Evolutionary conservation across 78 protist genomes (phyloP), one percentile per base, ranked within the genome.

Genomic region (Blattamonas nauphoetae): DNA sequence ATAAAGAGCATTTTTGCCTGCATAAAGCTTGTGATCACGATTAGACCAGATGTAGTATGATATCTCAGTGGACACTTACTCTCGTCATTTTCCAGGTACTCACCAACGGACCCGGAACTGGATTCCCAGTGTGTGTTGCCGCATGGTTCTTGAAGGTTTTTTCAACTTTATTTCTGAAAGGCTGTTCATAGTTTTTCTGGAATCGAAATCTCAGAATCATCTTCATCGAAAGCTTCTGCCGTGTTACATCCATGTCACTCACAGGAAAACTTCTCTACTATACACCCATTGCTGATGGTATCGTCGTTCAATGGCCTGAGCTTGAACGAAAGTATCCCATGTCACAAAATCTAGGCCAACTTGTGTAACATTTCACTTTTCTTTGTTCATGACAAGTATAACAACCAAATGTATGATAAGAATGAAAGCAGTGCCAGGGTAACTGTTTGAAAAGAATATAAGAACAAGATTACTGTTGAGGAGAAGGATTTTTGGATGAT

Each of bases 171-270:
- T 21, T 55, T 55, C 71, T 55, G 71, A n/a, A n/a, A n/a, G n/a
- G n/a, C n/a, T n/a, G n/a, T n/a, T n/a, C n/a, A n/a, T n/a, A n/a
- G n/a, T n/a, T n/a, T n/a, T n/a, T n/a, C n/a, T n/a, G n/a, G 32
- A 63, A 63, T 63, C 32, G 77, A 63, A 63, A 63, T 32, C 44
- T 63, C 32, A 63, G 32, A 63, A 63, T 80, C 11, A 11, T 80
- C 33, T 80, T 80, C 11, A 6, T 80, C 11, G 84, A 80, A 80
- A 80, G 84, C 84, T 80, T 32, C 11, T 80, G 84, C 84, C 41
- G 84, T 11, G 84, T 80, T 43, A 80, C 41, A 80, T 29, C 44
- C 33, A 11, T 80, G 33, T 80, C 84, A 43, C 45, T 11, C 6
- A 80, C 84, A 29, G 84, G 84, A 80, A 80, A 43, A 11, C 45